phyloP scores from a whole-genome alignment of 75 land plant genomes.

The Cupressus sempervirens region DNA sequence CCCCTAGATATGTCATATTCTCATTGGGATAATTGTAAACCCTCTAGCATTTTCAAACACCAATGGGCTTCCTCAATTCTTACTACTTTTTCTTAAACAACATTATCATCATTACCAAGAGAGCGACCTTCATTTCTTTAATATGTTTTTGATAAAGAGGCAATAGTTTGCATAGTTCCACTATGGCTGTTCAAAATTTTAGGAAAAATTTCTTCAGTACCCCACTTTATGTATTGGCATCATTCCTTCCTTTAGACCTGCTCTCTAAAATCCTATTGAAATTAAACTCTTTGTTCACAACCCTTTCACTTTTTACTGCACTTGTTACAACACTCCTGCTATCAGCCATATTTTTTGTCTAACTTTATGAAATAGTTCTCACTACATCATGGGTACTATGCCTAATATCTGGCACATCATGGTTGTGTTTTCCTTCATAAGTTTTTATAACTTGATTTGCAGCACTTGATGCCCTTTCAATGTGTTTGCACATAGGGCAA shows the following conservation, averaged over 20 bases:
- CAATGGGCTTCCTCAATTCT: not conserved
- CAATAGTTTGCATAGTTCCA: not conserved
- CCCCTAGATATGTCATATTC: too few species aligned
- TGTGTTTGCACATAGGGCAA: slow-evolving; percentile 84
- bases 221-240: slow-evolving; percentile 3
- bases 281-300: slow-evolving; percentile 2
- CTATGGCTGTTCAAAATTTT: not conserved
- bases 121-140: not conserved
- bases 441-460: slow-evolving; percentile 82
- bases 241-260: slow-evolving; percentile 8
- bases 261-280: slow-evolving; percentile 10
- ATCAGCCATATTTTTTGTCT: not conserved
- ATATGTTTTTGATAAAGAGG: not conserved
- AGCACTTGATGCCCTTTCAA: slow-evolving; percentile 82
- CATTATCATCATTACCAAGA: slow-evolving; percentile 5
- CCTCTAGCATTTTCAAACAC: too few species aligned
- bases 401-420: slow-evolving; percentile 77
- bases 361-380: not conserved
- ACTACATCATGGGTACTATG: slow-evolving; percentile 53
- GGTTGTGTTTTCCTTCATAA: slow-evolving; percentile 91
- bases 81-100: not conserved
- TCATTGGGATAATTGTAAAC: too few species aligned
- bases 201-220: not conserved
- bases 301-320: not conserved
- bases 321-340: not conserved